Evolutionary conservation across 2,329 filamentous ascomycete species (phyloP).

Genomic region (Aspergillus clavatus): DNA sequence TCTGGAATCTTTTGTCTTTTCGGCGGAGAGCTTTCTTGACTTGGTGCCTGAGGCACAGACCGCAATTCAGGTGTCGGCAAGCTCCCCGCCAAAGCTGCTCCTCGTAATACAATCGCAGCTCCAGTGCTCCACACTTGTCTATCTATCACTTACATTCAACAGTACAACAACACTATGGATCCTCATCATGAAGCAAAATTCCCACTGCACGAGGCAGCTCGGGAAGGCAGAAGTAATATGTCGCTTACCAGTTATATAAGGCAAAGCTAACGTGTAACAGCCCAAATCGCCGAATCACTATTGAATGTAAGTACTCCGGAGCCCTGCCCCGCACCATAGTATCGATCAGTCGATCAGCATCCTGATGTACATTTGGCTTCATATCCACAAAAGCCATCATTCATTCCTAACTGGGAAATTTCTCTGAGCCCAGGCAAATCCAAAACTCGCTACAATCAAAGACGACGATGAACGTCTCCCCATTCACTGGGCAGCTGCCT

Average conservation of each 20-base stretch:
- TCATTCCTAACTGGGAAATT: slow-evolving; percentile 7
- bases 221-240: slow-evolving; percentile 72
- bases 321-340: slow-evolving; percentile 24
- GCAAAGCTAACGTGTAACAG: slow-evolving; percentile 44
- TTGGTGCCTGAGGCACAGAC: slow-evolving; percentile 8
- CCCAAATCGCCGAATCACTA: slow-evolving; percentile 66
- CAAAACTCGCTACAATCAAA: slow-evolving; percentile 65
- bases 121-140: background rate
- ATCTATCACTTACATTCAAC: too few relatives aligned
- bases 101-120: too few relatives aligned
- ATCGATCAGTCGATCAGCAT: background rate
- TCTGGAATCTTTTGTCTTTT: slow-evolving; percentile 11
- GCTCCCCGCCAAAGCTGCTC: background rate
- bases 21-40: slow-evolving; percentile 8
- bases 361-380: too few relatives aligned
- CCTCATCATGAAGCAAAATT: slow-evolving; percentile 57
- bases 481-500: slow-evolving; percentile 89
- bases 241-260: background rate
- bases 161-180: slow-evolving; percentile 38
- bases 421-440: slow-evolving; percentile 78
- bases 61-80: background rate
- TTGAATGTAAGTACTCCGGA: slow-evolving; percentile 53
- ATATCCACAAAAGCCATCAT: too few relatives aligned
- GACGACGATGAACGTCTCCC: slow-evolving; percentile 87
- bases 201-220: slow-evolving; percentile 79